Evolutionary conservation across 2,329 filamentous ascomycete genomes (phyloP).

Genomic region (Fusarium lateritium): DNA sequence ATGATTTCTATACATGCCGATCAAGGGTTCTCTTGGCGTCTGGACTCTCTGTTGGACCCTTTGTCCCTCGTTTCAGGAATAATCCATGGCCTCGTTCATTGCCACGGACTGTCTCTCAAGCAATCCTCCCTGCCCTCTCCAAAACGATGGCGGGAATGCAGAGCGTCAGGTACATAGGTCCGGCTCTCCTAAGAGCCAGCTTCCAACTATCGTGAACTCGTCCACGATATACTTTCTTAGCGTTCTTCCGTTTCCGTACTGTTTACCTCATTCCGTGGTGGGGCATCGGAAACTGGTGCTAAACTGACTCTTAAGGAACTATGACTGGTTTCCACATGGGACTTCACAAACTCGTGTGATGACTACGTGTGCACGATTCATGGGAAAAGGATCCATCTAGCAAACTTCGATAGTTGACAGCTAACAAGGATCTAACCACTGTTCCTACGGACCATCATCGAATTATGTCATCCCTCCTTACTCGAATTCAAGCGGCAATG

Average conservation of each 20-base stretch:
- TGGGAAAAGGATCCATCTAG: not conserved
- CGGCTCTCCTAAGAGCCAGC: constrained; percentile 1
- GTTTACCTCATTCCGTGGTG: not conserved
- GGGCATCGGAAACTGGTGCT: not conserved
- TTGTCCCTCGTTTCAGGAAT: not conserved
- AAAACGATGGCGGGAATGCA: not conserved
- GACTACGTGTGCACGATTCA: constrained; percentile 17
- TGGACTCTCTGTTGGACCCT: not conserved
- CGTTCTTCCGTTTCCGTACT: constrained; percentile 24
- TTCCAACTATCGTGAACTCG: constrained; percentile 1
- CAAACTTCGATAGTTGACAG: constrained; percentile 7
- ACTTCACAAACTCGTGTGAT: not conserved
- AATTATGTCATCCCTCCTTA: not conserved
- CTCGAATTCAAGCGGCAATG: not conserved
- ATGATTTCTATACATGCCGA: not conserved
- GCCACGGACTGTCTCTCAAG: not conserved
- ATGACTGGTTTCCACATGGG: not conserved
- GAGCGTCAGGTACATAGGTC: constrained; percentile 2
- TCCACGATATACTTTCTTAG: constrained; percentile 9
- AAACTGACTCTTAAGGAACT: constrained; percentile 3
- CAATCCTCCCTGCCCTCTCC: not conserved
- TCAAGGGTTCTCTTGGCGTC: constrained; percentile 14
- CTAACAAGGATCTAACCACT: constrained; percentile 1
- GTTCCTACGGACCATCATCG: not conserved
- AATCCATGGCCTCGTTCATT: not conserved